phyloP scores from a whole-genome alignment of 2,329 filamentous ascomycete species.

The Venturia pyrina region DNA sequence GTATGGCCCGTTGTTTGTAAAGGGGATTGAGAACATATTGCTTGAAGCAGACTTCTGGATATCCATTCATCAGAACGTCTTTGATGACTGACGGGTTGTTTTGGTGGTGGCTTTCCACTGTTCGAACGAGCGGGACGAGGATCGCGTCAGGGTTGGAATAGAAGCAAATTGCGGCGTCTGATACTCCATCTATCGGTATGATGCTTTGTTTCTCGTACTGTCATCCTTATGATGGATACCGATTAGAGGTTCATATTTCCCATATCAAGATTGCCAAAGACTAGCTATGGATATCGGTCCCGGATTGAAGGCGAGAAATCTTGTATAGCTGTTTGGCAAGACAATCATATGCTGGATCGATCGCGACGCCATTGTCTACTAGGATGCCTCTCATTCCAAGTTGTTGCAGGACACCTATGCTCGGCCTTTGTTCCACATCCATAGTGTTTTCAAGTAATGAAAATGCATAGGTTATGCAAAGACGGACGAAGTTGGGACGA shows the following conservation, averaged over 20 bases:
- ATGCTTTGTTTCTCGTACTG: neutral
- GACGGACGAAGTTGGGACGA: neutral
- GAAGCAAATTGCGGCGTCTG: neutral
- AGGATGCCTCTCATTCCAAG: neutral
- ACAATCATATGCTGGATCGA: too few relatives aligned
- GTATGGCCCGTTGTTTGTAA: neutral
- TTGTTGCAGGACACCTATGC: neutral
- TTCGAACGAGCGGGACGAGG: too few relatives aligned
- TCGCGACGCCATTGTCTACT: neutral
- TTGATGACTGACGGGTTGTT: neutral
- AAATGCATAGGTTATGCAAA: neutral
- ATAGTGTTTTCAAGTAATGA: neutral
- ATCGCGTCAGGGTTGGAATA: neutral
- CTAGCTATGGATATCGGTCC: too few relatives aligned
- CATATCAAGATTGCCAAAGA: too few relatives aligned
- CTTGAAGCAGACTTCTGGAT: neutral
- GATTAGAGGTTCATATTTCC: too few relatives aligned
- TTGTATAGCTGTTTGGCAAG: too few relatives aligned
- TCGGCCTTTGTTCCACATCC: neutral
- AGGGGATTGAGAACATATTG: neutral
- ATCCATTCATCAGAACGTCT: neutral
- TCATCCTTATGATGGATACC: neutral
- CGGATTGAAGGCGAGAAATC: too few relatives aligned
- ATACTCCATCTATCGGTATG: neutral
- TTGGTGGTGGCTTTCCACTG: too few relatives aligned